A percentile compares a stretch with the other conserved stretches of the same genome.
Conservation (phyloP, 306 rosid genomes). For the Heteromeles arbutifolia region DNA sequence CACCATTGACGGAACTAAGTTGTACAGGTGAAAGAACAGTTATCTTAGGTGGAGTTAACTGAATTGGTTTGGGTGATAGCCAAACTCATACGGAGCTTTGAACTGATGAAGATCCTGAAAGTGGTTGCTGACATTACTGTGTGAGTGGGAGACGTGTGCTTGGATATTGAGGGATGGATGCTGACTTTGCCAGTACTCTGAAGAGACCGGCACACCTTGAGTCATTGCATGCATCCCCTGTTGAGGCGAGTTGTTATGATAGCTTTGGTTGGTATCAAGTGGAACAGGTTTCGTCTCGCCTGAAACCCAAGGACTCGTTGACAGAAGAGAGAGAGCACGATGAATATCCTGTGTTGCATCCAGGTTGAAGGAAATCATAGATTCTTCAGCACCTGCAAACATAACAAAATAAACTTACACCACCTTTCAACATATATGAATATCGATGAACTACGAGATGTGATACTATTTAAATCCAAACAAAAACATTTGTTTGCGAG, state of each 20-base stretch:
- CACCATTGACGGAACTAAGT: neutral
- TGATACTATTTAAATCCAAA: neutral
- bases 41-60: slow-evolving; percentile 14
- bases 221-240: slow-evolving; percentile 20
- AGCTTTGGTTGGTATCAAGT: slow-evolving; percentile 19
- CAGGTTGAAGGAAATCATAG: slow-evolving; percentile 28
- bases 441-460: neutral
- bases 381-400: slow-evolving; percentile 59
- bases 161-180: slow-evolving; percentile 22
- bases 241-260: slow-evolving; percentile 19
- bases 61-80: slow-evolving; percentile 40
- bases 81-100: slow-evolving; percentile 35
- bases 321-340: slow-evolving; percentile 99
- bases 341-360: slow-evolving; percentile 43
- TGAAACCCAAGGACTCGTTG: slow-evolving; percentile 64
- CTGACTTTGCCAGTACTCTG: slow-evolving; percentile 43
- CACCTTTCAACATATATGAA: neutral
- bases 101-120: slow-evolving; percentile 54
- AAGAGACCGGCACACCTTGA: slow-evolving; percentile 28
- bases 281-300: slow-evolving; percentile 34
- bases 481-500: neutral
- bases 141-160: slow-evolving; percentile 25
- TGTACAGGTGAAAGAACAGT: neutral
- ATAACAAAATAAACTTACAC: neutral
- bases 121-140: slow-evolving; percentile 24